Evolutionary conservation across 495 filamentous ascomycete species (phyloP), one percentile per base, ranked within the genome.

Genomic region (Neurospora discreta): DNA sequence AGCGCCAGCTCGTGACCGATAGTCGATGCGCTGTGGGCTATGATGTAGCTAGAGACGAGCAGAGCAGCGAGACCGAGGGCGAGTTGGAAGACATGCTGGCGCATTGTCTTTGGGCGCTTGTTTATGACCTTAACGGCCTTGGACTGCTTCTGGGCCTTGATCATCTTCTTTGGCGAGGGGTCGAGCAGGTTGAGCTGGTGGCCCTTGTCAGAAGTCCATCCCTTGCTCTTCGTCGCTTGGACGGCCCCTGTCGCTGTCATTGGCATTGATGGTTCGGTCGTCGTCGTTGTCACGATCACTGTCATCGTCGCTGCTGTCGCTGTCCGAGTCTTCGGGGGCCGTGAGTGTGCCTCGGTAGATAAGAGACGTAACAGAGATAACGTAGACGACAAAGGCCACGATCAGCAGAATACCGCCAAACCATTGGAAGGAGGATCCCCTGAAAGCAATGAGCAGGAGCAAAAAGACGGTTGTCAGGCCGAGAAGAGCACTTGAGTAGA

Each of bases 1-100:
- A 87, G 73, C 42, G 77, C 71, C 1, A 87, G 74, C 26, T 75
- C 77, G 44, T 81, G 78, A 5, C 79, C 80, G 36, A 87, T 78
- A 26, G 77, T 73, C 15, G 73, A 75, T 10, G 83, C 81, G 42
- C 79, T 81, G 69, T 83, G 81, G 9, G 85, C 77, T 38, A 87
- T 78, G 58, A 87, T 77, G 71, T 85, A 85, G 69, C 85, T 83
- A 7, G 84, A 81, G 13, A 90, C 69, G 11, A 83, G 80, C 30
- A 89, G 76, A 10, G 82, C 76, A 5, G 85, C 38, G 20, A 90
- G 75, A 8, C 85, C 85, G 36, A 89, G 67, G 30, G 85, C 40
- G 30, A 90, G 82, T 13, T 80, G 80, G 69, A 80, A 73, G 30
- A 84, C 68, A 73, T 88, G 84, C 68, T 84, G 79, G 18, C 68